Conservation (phyloP, 2,329 filamentous ascomycete genomes). For the Fonsecaea pedrosoi region DNA sequence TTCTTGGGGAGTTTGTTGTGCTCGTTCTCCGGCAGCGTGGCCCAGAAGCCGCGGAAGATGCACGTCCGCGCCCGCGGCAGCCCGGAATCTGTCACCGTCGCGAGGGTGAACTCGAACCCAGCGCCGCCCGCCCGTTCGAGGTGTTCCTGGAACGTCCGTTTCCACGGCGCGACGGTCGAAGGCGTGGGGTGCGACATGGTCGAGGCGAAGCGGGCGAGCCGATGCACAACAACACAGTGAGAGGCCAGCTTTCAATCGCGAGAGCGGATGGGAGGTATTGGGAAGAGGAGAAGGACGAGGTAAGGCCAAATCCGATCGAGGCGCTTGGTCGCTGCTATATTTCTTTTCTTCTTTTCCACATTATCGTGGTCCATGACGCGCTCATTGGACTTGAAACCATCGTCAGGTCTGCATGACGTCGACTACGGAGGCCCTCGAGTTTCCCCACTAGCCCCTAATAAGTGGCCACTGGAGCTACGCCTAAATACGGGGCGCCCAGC, state of each 20-base stretch:
- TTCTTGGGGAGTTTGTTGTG: conserved; percentile 77
- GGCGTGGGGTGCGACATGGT: conserved; percentile 49
- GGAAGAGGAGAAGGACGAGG: neutral
- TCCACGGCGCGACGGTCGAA: conserved; percentile 59
- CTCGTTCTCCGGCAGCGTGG: conserved; percentile 70
- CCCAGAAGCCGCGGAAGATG: conserved; percentile 86
- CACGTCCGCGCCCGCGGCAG: conserved; percentile 72
- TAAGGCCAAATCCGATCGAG: neutral
- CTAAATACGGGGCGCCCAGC: too few relatives aligned
- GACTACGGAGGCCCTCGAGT: neutral
- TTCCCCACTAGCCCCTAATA: neutral
- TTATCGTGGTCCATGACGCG: conserved; percentile 18
- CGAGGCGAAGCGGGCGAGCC: conserved; percentile 37
- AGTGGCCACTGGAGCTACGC: too few relatives aligned
- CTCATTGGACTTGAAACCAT: conserved; percentile 12
- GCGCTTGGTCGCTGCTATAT: neutral
- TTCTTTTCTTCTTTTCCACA: neutral
- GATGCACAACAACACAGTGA: neutral
- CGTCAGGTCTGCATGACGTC: conserved; percentile 6
- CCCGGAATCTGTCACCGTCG: conserved; percentile 50
- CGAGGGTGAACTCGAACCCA: conserved; percentile 50
- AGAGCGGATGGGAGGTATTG: neutral
- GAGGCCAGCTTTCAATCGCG: conserved; percentile 19
- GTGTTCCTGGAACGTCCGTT: conserved; percentile 57
- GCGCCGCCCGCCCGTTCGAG: conserved; percentile 48